Evolutionary conservation across 352 stramenopile genomes (phyloP).

Genomic region (Phytophthora litchii): DNA sequence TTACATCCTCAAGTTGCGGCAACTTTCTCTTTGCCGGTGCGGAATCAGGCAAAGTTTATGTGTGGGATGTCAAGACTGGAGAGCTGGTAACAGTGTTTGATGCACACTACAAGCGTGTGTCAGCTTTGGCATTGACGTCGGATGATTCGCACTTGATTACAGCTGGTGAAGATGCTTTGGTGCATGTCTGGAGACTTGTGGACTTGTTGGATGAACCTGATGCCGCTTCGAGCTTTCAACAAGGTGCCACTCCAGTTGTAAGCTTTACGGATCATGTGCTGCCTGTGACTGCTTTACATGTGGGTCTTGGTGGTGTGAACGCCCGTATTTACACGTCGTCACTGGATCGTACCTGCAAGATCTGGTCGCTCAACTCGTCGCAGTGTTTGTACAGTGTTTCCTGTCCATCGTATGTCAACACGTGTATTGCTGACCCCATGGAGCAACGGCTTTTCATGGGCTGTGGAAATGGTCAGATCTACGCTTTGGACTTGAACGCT

Average conservation of each 20-base stretch:
- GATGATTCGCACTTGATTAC: slow-evolving; percentile 85
- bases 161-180: slow-evolving; percentile 80
- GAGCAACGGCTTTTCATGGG: slow-evolving; percentile 77
- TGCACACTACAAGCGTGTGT: slow-evolving; percentile 88
- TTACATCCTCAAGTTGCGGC: slow-evolving; percentile 60
- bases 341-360: slow-evolving; percentile 80
- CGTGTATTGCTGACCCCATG: slow-evolving; percentile 59
- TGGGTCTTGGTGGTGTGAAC: slow-evolving; percentile 68
- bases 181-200: slow-evolving; percentile 80
- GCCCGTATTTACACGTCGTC: slow-evolving; percentile 78
- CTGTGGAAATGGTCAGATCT: slow-evolving; percentile 75
- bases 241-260: slow-evolving; percentile 56
- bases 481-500: slow-evolving; percentile 69
- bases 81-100: slow-evolving; percentile 84
- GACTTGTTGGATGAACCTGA: slow-evolving; percentile 72
- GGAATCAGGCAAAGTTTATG: slow-evolving; percentile 83
- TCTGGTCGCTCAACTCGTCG: slow-evolving; percentile 62
- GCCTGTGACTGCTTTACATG: slow-evolving; percentile 72
- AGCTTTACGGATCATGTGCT: slow-evolving; percentile 85
- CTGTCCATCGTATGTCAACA: slow-evolving; percentile 74
- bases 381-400: slow-evolving; percentile 73
- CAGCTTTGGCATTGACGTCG: slow-evolving; percentile 62
- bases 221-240: slow-evolving; percentile 58
- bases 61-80: slow-evolving; percentile 86
- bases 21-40: slow-evolving; percentile 80